Evolutionary conservation across 306 rosid genomes (phyloP).

Genomic region (Alnus rubra): DNA sequence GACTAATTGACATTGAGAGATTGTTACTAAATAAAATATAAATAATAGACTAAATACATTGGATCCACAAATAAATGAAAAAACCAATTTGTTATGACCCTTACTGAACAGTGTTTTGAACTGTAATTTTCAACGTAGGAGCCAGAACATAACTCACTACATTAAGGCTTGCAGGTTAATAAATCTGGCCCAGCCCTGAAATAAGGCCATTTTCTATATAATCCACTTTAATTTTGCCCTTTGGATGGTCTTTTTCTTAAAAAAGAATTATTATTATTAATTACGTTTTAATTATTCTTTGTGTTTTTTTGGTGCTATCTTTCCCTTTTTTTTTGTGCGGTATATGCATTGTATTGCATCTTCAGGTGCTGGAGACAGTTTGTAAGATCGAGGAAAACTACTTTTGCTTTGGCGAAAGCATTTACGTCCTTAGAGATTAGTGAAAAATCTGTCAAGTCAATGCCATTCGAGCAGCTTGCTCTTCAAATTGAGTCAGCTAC

Average conservation of each 20-base stretch:
- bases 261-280: too few species aligned
- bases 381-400: constrained; percentile 35
- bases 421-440: constrained; percentile 41
- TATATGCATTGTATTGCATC: background rate
- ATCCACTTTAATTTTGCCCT: background rate
- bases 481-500: constrained; percentile 43
- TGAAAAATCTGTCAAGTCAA: constrained; percentile 36
- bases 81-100: too few species aligned
- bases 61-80: too few species aligned
- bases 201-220: background rate
- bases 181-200: background rate
- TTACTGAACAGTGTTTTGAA: too few species aligned
- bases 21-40: too few species aligned
- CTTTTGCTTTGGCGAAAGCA: constrained; percentile 40
- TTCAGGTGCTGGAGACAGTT: constrained; percentile 58
- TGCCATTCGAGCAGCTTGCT: constrained; percentile 62
- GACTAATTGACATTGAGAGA: too few species aligned
- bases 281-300: background rate
- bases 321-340: background rate
- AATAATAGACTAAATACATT: too few species aligned
- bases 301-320: background rate
- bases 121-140: too few species aligned
- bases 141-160: too few species aligned
- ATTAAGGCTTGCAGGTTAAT: background rate
- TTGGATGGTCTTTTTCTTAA: background rate